A percentile compares a stretch with the other conserved stretches of the same genome.
These are phyloP conservation scores for Dryas drummondii DNA, from an alignment of 306 rosid species.

Conservation along the genomic window DNA sequence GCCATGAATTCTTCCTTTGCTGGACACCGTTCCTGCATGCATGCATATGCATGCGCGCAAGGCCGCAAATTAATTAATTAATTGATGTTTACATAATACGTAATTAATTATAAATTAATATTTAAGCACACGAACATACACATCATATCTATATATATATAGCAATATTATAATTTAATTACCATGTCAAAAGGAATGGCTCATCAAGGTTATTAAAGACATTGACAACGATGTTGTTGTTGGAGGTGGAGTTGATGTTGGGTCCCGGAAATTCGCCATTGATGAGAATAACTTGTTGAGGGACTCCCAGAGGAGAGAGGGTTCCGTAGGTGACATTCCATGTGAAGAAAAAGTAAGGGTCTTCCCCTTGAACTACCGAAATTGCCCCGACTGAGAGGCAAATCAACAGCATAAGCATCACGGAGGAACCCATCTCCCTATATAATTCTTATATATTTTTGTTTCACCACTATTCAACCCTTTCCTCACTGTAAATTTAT, in stretches of 20 bases:
- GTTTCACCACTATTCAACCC: conserved; percentile 20
- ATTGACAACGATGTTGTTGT: conserved; percentile 66
- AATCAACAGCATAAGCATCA: conserved; percentile 24
- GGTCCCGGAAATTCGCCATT: conserved; percentile 81
- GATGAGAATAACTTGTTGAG: conserved; percentile 85
- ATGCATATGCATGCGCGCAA: too few species aligned
- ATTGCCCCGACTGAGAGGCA: conserved; percentile 31
- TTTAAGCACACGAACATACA: too few species aligned
- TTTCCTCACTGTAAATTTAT: not conserved
- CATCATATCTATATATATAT: too few species aligned
- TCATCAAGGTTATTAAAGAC: conserved; percentile 73
- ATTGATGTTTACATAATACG: too few species aligned
- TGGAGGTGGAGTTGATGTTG: conserved; percentile 67
- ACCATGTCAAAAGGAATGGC: conserved; percentile 72
- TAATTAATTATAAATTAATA: too few species aligned
- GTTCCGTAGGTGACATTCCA: conserved; percentile 83
- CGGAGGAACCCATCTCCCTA: conserved; percentile 29
- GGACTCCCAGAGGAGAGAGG: conserved; percentile 67
- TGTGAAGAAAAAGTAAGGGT: conserved; percentile 67
- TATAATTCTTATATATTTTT: not conserved
- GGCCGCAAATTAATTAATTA: too few species aligned
- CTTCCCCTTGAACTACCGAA: conserved; percentile 42
- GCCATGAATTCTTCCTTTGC: conserved; percentile 83
- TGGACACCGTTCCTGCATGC: conserved; percentile 59
- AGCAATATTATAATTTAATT: not conserved